Evolutionary conservation across 1,284 basidiomycete species (phyloP), one percentile per base, ranked within the genome.

Genomic region (Melanopsichium pennsylvanicum): DNA sequence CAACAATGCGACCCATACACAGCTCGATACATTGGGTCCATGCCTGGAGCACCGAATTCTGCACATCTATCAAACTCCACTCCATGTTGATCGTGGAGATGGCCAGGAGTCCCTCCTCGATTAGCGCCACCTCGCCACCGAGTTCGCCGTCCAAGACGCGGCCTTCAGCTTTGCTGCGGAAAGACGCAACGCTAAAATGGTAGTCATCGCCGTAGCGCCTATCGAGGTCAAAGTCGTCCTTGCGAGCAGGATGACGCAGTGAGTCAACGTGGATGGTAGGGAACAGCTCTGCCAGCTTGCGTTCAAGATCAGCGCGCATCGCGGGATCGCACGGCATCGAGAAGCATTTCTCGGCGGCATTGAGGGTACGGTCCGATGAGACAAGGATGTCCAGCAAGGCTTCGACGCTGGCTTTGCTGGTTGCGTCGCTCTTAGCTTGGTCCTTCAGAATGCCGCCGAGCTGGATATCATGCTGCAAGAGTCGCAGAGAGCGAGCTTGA

Each of bases 171-270:
- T 72, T 74, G 27, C 57, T 59, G 5, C 75, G 62, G 31, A 82
- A 70, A 21, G 73, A 52, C 4, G 66, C 45, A 35, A 76, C 60
- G 42, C 80, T 83, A 79, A 92, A 94, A 6, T 88, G 83, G 75
- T 92, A 97, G 54, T 86, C 84, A 52, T 90, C 88, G 2, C 93
- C 93, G 68, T 89, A 92, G 32, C 89, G 87, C 31, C 91, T 87
- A 64, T 69, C 51, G 25, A 56, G 43, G 32, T 76, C 73, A 48
- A 72, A 72, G 21, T 91, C 88, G 11, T 86, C 84, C 10, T 86
- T 73, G 2, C 89, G 86, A 25, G 86, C 86, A 22, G 88, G 86
- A 0, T 85, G 85, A 42, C 87, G 87, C 35, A 93, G 82, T 1
- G 60, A 54, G 18, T 77, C 76, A 37, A 84, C 51, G 25, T 78